Evolutionary conservation across 1,139 yeast genomes (phyloP).

Genomic region (Suhomyces yuchorum): DNA sequence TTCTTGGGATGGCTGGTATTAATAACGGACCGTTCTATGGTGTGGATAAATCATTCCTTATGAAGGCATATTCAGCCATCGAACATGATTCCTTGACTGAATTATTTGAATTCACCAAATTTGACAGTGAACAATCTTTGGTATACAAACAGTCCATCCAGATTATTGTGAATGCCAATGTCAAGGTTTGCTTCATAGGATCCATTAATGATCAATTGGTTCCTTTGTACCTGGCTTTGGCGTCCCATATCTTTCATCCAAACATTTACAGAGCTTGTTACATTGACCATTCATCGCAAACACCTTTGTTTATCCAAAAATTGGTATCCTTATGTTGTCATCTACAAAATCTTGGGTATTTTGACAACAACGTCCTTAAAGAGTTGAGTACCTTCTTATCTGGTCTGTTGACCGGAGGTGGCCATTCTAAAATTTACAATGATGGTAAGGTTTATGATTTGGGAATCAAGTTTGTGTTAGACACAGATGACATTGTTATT

Average conservation of each 20-base stretch:
- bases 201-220: constrained; percentile 91
- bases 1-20: constrained; percentile 93
- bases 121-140: constrained; percentile 68
- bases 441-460: constrained; percentile 83
- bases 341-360: constrained; percentile 63
- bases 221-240: constrained; percentile 85
- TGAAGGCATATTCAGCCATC: constrained; percentile 86
- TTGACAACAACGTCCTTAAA: constrained; percentile 75
- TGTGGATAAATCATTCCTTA: constrained; percentile 75
- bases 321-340: constrained; percentile 51
- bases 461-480: constrained; percentile 73
- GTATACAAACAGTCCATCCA: constrained; percentile 70
- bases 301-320: constrained; percentile 50
- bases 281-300: constrained; percentile 63
- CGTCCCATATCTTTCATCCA: constrained; percentile 84
- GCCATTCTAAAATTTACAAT: constrained; percentile 87
- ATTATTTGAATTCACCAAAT: constrained; percentile 82
- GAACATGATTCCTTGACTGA: constrained; percentile 87
- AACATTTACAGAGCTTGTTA: constrained; percentile 87
- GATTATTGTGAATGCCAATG: constrained; percentile 66
- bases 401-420: constrained; percentile 92
- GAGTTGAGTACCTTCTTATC: constrained; percentile 83
- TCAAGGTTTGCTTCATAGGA: constrained; percentile 79
- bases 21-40: constrained; percentile 94
- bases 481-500: constrained; percentile 65